Percentiles rank a stretch among this genome's conserved stretches.
Evolutionary conservation across 768 basidiomycete species (phyloP).

Genomic region (Psilocybe subaeruginosa): DNA sequence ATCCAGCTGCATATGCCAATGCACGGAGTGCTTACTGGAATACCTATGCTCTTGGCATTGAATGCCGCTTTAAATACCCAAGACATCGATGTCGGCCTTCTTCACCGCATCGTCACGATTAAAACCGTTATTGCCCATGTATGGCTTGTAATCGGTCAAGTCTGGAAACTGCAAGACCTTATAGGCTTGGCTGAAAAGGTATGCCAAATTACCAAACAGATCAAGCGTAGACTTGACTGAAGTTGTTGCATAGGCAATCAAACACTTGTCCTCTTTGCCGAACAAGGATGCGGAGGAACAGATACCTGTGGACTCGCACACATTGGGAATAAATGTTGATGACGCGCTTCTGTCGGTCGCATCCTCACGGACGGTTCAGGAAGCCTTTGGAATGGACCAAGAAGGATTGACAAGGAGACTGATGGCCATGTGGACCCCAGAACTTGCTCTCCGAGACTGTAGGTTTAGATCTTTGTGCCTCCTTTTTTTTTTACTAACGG

Average conservation of each 20-base stretch:
- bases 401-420: slow-evolving; percentile 57
- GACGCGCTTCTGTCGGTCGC: slow-evolving; percentile 59
- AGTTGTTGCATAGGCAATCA: slow-evolving; percentile 8
- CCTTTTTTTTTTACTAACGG: not conserved
- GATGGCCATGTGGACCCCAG: slow-evolving; percentile 69
- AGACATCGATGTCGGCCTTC: slow-evolving; percentile 38
- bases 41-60: slow-evolving; percentile 87
- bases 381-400: slow-evolving; percentile 65
- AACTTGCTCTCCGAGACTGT: slow-evolving; percentile 79
- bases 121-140: slow-evolving; percentile 64
- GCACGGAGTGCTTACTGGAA: slow-evolving; percentile 72
- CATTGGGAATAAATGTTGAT: slow-evolving; percentile 20
- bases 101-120: slow-evolving; percentile 54
- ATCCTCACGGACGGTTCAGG: slow-evolving; percentile 55
- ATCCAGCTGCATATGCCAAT: slow-evolving; percentile 77
- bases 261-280: slow-evolving; percentile 18
- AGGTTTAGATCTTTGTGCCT: slow-evolving; percentile 29
- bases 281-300: not conserved
- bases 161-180: slow-evolving; percentile 69
- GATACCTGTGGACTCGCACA: not conserved
- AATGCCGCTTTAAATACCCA: slow-evolving; percentile 52
- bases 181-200: slow-evolving; percentile 60
- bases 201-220: slow-evolving; percentile 15
- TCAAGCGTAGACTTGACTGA: not conserved
- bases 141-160: slow-evolving; percentile 70